Percentiles rank a stretch among this genome's conserved stretches.
Conservation (phyloP, 176 grass and related monocot genomes). For the Chrysopogon serrulatus region DNA sequence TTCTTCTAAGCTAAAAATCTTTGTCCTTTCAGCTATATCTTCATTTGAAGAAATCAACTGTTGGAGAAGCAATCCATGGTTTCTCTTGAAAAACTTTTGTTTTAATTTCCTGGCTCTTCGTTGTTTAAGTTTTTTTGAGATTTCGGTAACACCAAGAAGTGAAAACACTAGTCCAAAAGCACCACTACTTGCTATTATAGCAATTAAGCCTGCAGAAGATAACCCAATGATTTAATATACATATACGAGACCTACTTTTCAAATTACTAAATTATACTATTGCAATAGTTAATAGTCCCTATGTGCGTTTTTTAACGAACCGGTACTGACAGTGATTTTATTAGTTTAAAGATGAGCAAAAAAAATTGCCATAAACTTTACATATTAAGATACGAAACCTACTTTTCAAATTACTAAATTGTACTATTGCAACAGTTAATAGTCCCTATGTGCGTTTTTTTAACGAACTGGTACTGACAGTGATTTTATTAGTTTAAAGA, state of each 20-base stretch:
- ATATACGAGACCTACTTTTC: neutral
- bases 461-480: too few species aligned
- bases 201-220: slow-evolving; percentile 22
- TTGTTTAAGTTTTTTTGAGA: slow-evolving; percentile 20
- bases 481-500: too few species aligned
- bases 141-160: neutral
- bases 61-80: slow-evolving; percentile 47
- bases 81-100: slow-evolving; percentile 37
- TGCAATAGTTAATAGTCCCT: neutral
- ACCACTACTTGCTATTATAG: slow-evolving; percentile 25
- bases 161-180: slow-evolving; percentile 22
- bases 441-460: too few species aligned
- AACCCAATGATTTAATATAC: neutral
- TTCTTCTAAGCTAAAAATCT: slow-evolving; percentile 51
- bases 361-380: too few species aligned
- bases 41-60: slow-evolving; percentile 38
- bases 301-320: too few species aligned
- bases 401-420: too few species aligned
- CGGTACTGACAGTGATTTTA: too few species aligned
- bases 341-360: too few species aligned
- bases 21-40: slow-evolving; percentile 35
- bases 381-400: too few species aligned
- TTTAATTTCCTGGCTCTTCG: slow-evolving; percentile 12
- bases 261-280: too few species aligned
- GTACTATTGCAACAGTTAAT: too few species aligned